phyloP scores from a whole-genome alignment of 768 basidiomycete species.

The button mushroom (Agaricus bisporus) region DNA sequence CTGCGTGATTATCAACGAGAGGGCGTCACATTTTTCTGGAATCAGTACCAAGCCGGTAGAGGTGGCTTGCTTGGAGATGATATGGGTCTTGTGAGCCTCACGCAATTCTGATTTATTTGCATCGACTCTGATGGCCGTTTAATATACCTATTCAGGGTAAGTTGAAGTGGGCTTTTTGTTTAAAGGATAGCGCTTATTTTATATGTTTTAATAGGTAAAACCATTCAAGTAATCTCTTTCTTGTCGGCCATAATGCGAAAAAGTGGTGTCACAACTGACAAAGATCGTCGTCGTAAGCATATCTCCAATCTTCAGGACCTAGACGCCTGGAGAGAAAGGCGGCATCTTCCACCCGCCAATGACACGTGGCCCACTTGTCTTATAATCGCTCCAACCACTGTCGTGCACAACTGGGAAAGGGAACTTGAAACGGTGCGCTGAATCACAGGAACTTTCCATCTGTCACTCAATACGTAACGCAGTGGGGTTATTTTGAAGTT shows the following conservation, averaged over 20 bases:
- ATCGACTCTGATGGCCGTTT: not conserved
- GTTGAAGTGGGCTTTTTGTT: constrained; percentile 1
- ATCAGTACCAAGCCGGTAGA: constrained; percentile 54
- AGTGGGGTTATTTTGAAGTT: constrained; percentile 97
- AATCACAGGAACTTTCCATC: not conserved
- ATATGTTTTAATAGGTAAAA: constrained; percentile 58
- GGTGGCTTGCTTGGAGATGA: constrained; percentile 93
- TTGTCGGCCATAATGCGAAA: constrained; percentile 92
- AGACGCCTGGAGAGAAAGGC: constrained; percentile 42
- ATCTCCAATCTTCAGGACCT: constrained; percentile 64
- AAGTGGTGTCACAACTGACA: constrained; percentile 55
- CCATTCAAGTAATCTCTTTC: constrained; percentile 88
- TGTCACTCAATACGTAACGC: not conserved
- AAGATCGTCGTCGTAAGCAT: constrained; percentile 57
- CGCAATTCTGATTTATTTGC: not conserved
- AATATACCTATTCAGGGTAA: constrained; percentile 12
- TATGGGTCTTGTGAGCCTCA: constrained; percentile 69
- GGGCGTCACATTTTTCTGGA: constrained; percentile 78
- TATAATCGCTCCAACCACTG: constrained; percentile 80
- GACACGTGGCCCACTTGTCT: constrained; percentile 81
- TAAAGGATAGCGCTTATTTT: constrained; percentile 9
- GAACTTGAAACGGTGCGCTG: constrained; percentile 71
- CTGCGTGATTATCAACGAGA: constrained; percentile 90
- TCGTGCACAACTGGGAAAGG: constrained; percentile 84
- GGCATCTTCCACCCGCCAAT: constrained; percentile 59